phyloP scores from a whole-genome alignment of 2,329 filamentous ascomycete species.

The Fusarium metavorans region DNA sequence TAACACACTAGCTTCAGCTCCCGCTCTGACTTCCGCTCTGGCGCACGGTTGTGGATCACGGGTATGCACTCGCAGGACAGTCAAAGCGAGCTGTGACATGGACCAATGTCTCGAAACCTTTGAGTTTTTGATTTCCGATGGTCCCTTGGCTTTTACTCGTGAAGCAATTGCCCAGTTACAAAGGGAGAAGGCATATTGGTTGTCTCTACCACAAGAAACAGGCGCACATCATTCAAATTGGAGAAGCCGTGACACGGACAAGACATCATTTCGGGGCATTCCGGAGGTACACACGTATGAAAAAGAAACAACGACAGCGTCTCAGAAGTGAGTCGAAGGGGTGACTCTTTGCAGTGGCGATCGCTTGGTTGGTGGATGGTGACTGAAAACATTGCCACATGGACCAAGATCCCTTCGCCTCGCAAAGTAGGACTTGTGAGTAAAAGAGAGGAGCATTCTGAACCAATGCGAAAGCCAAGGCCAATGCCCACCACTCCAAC shows the following conservation, averaged over 20 bases:
- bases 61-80: slow-evolving; percentile 1
- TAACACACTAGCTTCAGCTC: not conserved
- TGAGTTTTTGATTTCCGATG: not conserved
- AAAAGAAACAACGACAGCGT: slow-evolving; percentile 13
- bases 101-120: not conserved
- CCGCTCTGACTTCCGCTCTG: slow-evolving; percentile 4
- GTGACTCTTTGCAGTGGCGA: not conserved
- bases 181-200: not conserved
- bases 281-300: slow-evolving; percentile 4
- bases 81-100: not conserved
- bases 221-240: not conserved
- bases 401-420: not conserved
- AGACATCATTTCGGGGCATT: slow-evolving; percentile 17
- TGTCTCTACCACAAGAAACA: not conserved
- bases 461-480: not conserved
- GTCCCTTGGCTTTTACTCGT: not conserved
- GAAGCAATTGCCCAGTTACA: not conserved
- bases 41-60: slow-evolving; percentile 17
- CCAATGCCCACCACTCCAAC: not conserved
- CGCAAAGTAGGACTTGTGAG: not conserved
- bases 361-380: slow-evolving; percentile 4
- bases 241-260: not conserved
- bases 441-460: not conserved
- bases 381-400: slow-evolving; percentile 2
- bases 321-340: not conserved